Base-by-base conservation (phyloP, 352 stramenopile species). In the Pythium vanterpoolii region DNA sequence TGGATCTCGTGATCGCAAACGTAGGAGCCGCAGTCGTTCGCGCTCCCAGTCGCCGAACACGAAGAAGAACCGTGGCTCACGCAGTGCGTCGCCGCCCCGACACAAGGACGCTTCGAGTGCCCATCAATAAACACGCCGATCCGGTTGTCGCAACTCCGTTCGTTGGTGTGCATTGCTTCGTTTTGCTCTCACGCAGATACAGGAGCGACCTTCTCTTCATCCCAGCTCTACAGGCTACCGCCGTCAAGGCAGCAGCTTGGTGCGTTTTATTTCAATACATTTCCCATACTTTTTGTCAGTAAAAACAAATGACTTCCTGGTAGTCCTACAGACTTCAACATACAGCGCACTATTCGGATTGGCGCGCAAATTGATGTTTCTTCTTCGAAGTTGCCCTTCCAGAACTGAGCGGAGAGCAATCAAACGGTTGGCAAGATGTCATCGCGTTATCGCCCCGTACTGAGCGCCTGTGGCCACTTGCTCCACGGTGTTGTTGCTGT, bases 21-120 rank as follows among this genome's bases (percentile, higher is more conserved):
- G 76, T 36, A 80, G 68, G 44, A 60, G 51, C 45, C 43, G 64
- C 24, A 79, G 76, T 56, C 80, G 72, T 48, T 79, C 76, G 27
- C 66, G 67, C 19, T 89, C 79, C 18, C 27, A 21, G 28, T 66
- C 59, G 6, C 71, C 64, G 43, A 26, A 64, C 27, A 45, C 56
- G 45, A 62, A 46, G 52, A 67, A 67, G 45, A 49, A 31, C 36
- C 59, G 50, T 33, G 44, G 57, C 26, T 64, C 57, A 24, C 49
- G 62, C 16, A 88, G 76, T 57, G 68, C 73, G 4, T 62, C 63
- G 28, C 51, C 64, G 45, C 80, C 26, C 6, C 45, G 45, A 19
- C 31, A 71, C 36, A 65, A 63, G 47, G 70, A 64, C 24, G 33
- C 45, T 3, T n/a, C 47, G 4, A 46, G 23, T 14, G 46, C 52